phyloP scores from a whole-genome alignment of 495 filamentous ascomycete species.

The Aspergillus leporis region DNA sequence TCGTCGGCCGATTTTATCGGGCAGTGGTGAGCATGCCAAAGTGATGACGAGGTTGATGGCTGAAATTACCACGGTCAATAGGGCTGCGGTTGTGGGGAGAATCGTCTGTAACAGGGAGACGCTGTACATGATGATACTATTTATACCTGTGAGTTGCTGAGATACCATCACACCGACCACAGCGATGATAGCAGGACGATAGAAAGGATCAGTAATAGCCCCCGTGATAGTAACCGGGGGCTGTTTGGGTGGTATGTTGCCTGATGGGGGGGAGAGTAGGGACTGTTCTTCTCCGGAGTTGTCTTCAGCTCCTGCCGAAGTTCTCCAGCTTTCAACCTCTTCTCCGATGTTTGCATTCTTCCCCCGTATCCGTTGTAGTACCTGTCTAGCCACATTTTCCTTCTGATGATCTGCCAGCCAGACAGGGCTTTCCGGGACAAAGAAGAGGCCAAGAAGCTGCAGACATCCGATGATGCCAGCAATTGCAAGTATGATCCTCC shows the following conservation, averaged over 20 bases:
- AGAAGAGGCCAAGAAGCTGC: slow-evolving; percentile 64
- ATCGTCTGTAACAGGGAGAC: slow-evolving; percentile 80
- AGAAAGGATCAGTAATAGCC: slow-evolving; percentile 62
- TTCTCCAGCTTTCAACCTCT: slow-evolving; percentile 68
- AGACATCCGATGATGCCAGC: slow-evolving; percentile 67
- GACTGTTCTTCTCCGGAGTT: slow-evolving; percentile 47
- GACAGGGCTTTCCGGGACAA: slow-evolving; percentile 81
- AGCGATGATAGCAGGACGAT: slow-evolving; percentile 76
- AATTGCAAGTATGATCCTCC: slow-evolving; percentile 78
- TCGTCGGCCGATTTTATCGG: slow-evolving; percentile 85
- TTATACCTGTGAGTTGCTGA: slow-evolving; percentile 91
- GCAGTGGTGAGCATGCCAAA: slow-evolving; percentile 72
- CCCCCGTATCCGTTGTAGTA: slow-evolving; percentile 75
- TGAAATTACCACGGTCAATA: slow-evolving; percentile 83
- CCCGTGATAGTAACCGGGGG: slow-evolving; percentile 64
- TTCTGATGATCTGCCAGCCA: slow-evolving; percentile 76
- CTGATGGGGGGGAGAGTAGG: slow-evolving; percentile 41
- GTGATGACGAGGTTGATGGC: slow-evolving; percentile 85
- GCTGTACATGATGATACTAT: slow-evolving; percentile 97
- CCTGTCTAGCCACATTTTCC: slow-evolving; percentile 57
- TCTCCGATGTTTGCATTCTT: slow-evolving; percentile 65
- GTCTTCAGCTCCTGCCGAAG: slow-evolving; percentile 43
- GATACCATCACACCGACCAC: slow-evolving; percentile 89
- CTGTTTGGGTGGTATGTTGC: slow-evolving; percentile 25
- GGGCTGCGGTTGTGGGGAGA: slow-evolving; percentile 71